Conservation (phyloP, 2,329 filamentous ascomycete genomes). For the Sporothrix luriei region DNA sequence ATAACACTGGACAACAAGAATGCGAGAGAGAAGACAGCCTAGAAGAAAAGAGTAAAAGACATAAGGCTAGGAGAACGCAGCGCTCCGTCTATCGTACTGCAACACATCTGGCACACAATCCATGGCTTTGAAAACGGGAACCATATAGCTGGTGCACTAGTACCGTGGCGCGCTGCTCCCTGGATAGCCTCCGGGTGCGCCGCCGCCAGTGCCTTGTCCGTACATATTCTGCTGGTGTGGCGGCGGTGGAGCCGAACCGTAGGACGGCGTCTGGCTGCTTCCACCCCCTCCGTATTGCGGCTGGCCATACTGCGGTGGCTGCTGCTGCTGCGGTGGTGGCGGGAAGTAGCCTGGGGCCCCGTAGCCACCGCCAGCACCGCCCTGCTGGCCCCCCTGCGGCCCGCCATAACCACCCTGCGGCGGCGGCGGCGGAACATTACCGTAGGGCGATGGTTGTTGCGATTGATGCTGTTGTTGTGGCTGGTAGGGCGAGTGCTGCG, state of each 20-base stretch:
- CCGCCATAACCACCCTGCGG: constrained; percentile 22
- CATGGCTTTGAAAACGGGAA: background rate
- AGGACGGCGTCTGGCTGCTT: constrained; percentile 17
- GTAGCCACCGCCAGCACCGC: constrained; percentile 34
- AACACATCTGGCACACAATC: background rate
- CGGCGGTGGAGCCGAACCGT: constrained; percentile 23
- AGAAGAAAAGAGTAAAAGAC: constrained; percentile 12
- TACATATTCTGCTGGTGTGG: constrained; percentile 30
- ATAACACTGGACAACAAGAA: background rate
- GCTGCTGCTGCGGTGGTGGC: constrained; percentile 29
- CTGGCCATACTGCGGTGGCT: constrained; percentile 30
- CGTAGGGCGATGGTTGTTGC: constrained; percentile 25
- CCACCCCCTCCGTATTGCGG: constrained; percentile 19
- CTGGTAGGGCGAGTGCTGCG: constrained; percentile 2
- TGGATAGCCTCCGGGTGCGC: constrained; percentile 4
- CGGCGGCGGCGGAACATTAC: constrained; percentile 23
- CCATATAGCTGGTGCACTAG: constrained; percentile 21
- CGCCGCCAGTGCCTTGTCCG: constrained; percentile 24
- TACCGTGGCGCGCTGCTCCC: constrained; percentile 30
- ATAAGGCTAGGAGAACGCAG: background rate
- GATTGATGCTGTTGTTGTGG: constrained; percentile 2
- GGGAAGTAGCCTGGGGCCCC: constrained; percentile 34
- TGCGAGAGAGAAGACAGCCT: background rate
- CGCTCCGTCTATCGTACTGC: too few species aligned
- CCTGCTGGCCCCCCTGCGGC: constrained; percentile 34